Percentiles rank a stretch among this genome's conserved stretches.
Evolutionary conservation across 1,139 yeast species (phyloP).

Genomic region (Hanseniaspora uvarum): DNA sequence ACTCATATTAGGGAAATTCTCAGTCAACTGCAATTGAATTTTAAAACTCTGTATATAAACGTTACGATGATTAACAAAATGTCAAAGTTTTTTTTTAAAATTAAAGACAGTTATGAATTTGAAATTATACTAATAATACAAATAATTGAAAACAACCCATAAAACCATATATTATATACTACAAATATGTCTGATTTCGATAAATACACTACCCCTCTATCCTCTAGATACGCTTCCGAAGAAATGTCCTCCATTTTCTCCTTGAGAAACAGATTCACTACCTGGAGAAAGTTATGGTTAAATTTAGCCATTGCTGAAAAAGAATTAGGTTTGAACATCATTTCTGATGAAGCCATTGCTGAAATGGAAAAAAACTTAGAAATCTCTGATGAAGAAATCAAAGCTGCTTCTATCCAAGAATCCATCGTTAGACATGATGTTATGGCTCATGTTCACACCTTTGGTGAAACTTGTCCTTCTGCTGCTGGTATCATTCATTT

Average conservation of each 20-base stretch:
- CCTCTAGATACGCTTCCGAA: constrained; percentile 93
- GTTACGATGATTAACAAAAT: neutral
- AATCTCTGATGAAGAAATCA: constrained; percentile 88
- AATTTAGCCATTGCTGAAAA: constrained; percentile 93
- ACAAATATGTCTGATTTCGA: constrained; percentile 43
- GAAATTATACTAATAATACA: neutral
- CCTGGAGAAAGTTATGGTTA: constrained; percentile 97
- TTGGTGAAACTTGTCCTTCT: constrained; percentile 83
- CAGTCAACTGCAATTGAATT: neutral
- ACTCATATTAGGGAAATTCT: neutral
- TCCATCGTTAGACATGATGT: constrained; percentile 98
- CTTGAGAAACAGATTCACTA: constrained; percentile 82
- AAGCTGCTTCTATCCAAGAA: constrained; percentile 80
- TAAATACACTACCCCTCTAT: constrained; percentile 79
- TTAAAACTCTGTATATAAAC: neutral
- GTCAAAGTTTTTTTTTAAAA: no score
- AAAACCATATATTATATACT: neutral
- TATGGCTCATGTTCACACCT: constrained; percentile 97
- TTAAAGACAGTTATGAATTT: no score
- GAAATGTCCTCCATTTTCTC: constrained; percentile 94
- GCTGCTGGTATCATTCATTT: constrained; percentile 97
- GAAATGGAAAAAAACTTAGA: constrained; percentile 68
- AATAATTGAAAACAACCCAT: neutral
- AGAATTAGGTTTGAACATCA: constrained; percentile 72
- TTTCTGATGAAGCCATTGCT: constrained; percentile 81